A percentile compares a stretch with the other conserved stretches of the same genome.
phyloP scores from a whole-genome alignment of 2,329 filamentous ascomycete genomes.

The Grosmannia penicillata region DNA sequence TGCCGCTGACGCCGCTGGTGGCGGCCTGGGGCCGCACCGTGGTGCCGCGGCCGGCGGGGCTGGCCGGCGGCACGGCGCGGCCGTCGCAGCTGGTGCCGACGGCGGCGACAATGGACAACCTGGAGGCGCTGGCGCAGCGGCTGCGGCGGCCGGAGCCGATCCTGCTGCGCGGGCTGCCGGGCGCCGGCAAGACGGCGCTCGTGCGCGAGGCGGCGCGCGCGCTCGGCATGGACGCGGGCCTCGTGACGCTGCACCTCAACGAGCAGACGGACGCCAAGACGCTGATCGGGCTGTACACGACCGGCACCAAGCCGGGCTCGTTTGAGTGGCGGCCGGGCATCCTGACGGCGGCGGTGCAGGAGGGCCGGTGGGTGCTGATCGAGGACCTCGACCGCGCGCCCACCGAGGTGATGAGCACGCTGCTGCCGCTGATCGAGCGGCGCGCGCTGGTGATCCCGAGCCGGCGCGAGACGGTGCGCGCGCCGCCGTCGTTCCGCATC shows the following conservation, averaged over 20 bases:
- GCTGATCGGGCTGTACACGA: constrained; percentile 86
- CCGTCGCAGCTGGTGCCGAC: constrained; percentile 51
- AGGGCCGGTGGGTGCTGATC: constrained; percentile 93
- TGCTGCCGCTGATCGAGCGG: constrained; percentile 83
- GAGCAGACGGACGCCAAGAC: constrained; percentile 98
- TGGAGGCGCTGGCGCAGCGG: constrained; percentile 51
- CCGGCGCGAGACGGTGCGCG: constrained; percentile 71
- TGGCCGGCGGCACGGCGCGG: constrained; percentile 15
- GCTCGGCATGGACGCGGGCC: constrained; percentile 62
- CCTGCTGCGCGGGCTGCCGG: constrained; percentile 67
- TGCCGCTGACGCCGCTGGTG: constrained; percentile 42
- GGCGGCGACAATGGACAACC: constrained; percentile 55
- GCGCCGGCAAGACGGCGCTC: constrained; percentile 80
- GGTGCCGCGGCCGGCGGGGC: constrained; percentile 45
- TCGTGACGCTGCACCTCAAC: constrained; percentile 92
- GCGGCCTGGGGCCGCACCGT: constrained; percentile 51
- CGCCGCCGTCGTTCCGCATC: constrained; percentile 73
- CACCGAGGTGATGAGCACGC: constrained; percentile 83
- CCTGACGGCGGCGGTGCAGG: constrained; percentile 80
- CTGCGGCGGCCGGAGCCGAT: constrained; percentile 58
- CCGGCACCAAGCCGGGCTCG: constrained; percentile 71
- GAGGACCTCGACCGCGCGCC: constrained; percentile 94
- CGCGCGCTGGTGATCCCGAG: constrained; percentile 84
- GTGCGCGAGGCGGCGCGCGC: constrained; percentile 69
- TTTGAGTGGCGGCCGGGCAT: constrained; percentile 90